A percentile compares a stretch with the other conserved stretches of the same genome.
Evolutionary conservation across 2,329 filamentous ascomycete genomes (phyloP).

Genomic region (Fusarium sterilihyphosum): DNA sequence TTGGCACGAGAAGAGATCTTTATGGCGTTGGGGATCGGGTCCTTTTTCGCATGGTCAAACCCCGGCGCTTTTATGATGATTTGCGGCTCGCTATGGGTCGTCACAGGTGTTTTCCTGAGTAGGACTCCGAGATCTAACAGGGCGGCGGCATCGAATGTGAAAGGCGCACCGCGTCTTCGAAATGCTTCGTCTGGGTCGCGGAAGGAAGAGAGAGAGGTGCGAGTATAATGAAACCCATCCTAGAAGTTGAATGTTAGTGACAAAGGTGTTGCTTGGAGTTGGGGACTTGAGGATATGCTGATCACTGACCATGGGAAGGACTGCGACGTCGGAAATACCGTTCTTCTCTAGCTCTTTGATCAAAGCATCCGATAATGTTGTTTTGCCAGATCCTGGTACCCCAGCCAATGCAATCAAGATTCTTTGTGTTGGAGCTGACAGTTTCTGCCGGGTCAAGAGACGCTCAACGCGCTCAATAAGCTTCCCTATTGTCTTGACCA

Average conservation of each 20-base stretch:
- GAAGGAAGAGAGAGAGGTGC: background rate
- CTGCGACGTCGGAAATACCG: background rate
- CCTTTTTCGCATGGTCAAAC: background rate
- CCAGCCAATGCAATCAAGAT: background rate
- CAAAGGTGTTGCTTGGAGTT: background rate
- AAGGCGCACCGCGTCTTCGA: background rate
- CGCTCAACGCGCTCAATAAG: background rate
- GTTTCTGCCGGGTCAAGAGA: background rate
- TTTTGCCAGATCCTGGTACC: background rate
- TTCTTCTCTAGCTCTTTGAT: background rate
- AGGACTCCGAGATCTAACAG: background rate
- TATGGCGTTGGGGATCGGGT: background rate
- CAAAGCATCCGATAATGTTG: background rate
- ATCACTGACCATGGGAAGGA: background rate
- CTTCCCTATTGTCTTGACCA: no score
- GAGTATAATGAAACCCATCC: background rate
- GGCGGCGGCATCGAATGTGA: background rate
- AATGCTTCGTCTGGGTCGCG: background rate
- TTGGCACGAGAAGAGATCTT: background rate
- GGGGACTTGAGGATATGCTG: fast-evolving
- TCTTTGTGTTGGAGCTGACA: background rate
- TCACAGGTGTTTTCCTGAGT: background rate
- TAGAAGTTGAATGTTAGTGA: background rate
- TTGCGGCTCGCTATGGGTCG: background rate
- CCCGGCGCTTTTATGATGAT: background rate